Evolutionary conservation across 2,329 filamentous ascomycete species (phyloP).

Genomic region (Bretziella fagacearum): DNA sequence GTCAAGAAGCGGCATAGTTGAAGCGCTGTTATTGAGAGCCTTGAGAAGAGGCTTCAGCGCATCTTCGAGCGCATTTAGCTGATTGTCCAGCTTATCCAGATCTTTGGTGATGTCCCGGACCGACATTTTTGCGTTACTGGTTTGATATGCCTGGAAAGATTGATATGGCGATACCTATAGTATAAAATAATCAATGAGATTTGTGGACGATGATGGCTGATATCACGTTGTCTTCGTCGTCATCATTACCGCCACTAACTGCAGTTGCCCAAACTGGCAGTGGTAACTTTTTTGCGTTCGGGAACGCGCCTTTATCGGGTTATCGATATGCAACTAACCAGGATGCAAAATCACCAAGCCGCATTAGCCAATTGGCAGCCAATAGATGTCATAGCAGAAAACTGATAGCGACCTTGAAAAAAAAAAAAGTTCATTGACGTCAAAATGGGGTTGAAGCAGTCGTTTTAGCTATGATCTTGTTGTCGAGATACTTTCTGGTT

Average conservation of each 20-base stretch:
- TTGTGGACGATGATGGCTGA: neutral
- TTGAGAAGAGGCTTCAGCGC: conserved; percentile 57
- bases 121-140: conserved; percentile 21
- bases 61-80: conserved; percentile 64
- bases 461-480: too few species aligned
- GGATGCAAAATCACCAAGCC: neutral
- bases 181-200: neutral
- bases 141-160: neutral
- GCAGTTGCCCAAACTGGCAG: neutral
- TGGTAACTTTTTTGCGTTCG: conserved; percentile 2
- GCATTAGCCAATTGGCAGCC: neutral
- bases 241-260: neutral
- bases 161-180: neutral
- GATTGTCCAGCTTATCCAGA: conserved; percentile 56
- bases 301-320: conserved; percentile 1
- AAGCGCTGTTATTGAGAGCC: conserved; percentile 48
- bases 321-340: conserved; percentile 14
- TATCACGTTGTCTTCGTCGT: neutral
- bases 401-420: neutral
- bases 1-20: conserved; percentile 77
- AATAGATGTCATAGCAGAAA: conserved; percentile 7
- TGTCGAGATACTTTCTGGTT: too few species aligned
- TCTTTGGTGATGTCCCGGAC: conserved; percentile 44
- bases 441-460: neutral
- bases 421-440: conserved; percentile 10